Percentiles rank a stretch among this genome's conserved stretches.
Evolutionary conservation across 495 filamentous ascomycete genomes (phyloP).

Genomic region (Aspergillus homomorphus): DNA sequence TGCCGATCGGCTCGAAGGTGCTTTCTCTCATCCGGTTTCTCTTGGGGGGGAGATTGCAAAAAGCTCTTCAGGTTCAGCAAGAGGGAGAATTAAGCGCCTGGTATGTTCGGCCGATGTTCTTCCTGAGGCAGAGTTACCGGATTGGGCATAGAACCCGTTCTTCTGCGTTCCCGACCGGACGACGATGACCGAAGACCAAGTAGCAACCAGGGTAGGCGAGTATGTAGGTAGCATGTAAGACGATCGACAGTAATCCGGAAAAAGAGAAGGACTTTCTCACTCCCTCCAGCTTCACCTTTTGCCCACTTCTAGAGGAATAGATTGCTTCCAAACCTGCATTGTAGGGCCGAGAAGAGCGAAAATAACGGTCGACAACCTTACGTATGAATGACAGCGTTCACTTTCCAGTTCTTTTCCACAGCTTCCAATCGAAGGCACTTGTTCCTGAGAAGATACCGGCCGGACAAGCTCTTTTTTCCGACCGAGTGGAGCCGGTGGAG

Average conservation of each 20-base stretch:
- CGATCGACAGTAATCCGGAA: not conserved
- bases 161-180: not conserved
- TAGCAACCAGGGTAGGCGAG: not conserved
- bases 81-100: slow-evolving; percentile 2
- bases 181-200: not conserved
- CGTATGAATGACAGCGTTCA: slow-evolving; percentile 11
- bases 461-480: slow-evolving; percentile 37
- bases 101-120: slow-evolving; percentile 1
- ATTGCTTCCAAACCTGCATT: not conserved
- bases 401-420: not conserved
- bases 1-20: not conserved
- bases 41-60: not conserved
- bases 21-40: too few species aligned
- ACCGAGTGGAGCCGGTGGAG: slow-evolving; percentile 30
- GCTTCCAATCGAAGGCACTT: slow-evolving; percentile 1
- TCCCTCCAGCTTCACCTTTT: not conserved
- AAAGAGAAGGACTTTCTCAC: too few species aligned
- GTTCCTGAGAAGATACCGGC: slow-evolving; percentile 17
- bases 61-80: not conserved
- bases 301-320: not conserved
- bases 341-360: not conserved
- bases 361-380: slow-evolving; percentile 2
- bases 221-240: not conserved
- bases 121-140: slow-evolving; percentile 2
- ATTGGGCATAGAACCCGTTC: slow-evolving; percentile 7